These are phyloP conservation scores for Baorangia bicolor DNA, from an alignment of 768 basidiomycete species.

Conservation along the genomic window DNA sequence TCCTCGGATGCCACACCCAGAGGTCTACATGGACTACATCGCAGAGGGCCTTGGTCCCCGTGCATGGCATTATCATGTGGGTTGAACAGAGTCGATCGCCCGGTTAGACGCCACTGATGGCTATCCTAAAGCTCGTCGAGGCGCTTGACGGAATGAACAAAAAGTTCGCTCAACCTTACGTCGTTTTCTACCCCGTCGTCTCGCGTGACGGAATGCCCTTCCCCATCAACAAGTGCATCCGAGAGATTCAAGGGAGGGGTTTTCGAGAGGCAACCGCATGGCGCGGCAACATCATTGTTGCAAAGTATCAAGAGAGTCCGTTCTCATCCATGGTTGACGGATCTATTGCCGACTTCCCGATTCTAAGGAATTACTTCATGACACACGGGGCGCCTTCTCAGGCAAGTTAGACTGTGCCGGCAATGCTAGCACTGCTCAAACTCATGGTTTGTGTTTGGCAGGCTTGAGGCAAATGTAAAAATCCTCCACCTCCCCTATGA, in stretches of 20 bases:
- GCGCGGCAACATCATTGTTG: constrained; percentile 78
- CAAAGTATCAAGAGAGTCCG: constrained; percentile 56
- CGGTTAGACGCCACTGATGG: constrained; percentile 19
- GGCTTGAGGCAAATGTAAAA: constrained; percentile 26
- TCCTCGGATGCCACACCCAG: constrained; percentile 85
- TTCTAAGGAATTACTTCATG: constrained; percentile 75
- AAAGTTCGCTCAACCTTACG: constrained; percentile 76
- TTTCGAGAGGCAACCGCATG: constrained; percentile 68
- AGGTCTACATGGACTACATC: constrained; percentile 84
- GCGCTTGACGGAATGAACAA: constrained; percentile 78
- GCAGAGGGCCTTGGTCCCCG: constrained; percentile 67
- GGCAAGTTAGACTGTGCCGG: constrained; percentile 33
- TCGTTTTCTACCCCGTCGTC: constrained; percentile 73
- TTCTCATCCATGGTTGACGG: constrained; percentile 61
- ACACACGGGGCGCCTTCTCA: constrained; percentile 56
- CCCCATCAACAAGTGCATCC: constrained; percentile 73
- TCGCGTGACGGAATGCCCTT: constrained; percentile 83
- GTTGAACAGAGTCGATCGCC: constrained; percentile 21
- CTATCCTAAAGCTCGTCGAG: constrained; percentile 56
- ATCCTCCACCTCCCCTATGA: neutral
- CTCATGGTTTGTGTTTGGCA: constrained; percentile 26
- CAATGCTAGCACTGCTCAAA: constrained; percentile 10
- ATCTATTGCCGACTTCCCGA: constrained; percentile 82
- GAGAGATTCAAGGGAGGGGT: constrained; percentile 65
- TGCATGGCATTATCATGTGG: constrained; percentile 73